These are phyloP conservation scores for Termitomyces sp. DNA, from an alignment of 768 basidiomycete species.

Conservation along the genomic window DNA sequence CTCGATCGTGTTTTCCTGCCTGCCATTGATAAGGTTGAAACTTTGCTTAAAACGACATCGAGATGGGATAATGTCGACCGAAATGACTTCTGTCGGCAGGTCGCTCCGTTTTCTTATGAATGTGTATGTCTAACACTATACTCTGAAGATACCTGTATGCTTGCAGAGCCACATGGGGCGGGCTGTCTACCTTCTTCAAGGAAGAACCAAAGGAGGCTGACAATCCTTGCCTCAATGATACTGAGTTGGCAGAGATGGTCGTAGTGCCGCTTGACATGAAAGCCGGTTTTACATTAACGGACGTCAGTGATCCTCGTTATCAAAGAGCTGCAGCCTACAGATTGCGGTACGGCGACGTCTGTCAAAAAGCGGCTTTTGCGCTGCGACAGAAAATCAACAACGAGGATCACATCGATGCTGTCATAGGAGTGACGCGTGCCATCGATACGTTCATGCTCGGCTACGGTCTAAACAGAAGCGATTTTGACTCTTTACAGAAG, in stretches of 20 bases:
- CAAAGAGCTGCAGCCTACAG: slow-evolving; percentile 55
- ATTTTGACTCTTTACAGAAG: slow-evolving; percentile 62
- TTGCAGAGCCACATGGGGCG: slow-evolving; percentile 71
- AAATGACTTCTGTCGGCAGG: slow-evolving; percentile 82
- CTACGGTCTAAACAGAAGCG: slow-evolving; percentile 56
- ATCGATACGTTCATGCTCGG: slow-evolving; percentile 73
- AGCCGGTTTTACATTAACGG: slow-evolving; percentile 69
- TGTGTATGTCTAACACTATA: neutral
- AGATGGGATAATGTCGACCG: slow-evolving; percentile 63
- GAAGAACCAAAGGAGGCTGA: slow-evolving; percentile 51
- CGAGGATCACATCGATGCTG: slow-evolving; percentile 85
- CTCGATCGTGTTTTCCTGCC: slow-evolving; percentile 65
- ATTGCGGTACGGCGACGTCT: slow-evolving; percentile 57
- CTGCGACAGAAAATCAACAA: slow-evolving; percentile 56
- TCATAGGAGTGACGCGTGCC: slow-evolving; percentile 64
- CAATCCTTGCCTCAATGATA: slow-evolving; percentile 55
- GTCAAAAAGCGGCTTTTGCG: slow-evolving; percentile 61
- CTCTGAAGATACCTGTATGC: slow-evolving; percentile 53
- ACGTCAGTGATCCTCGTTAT: slow-evolving; percentile 72
- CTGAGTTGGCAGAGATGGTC: slow-evolving; percentile 68
- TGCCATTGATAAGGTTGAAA: slow-evolving; percentile 60
- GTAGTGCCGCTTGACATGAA: slow-evolving; percentile 59
- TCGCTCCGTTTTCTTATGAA: neutral
- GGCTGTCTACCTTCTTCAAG: slow-evolving; percentile 65
- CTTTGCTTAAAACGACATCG: slow-evolving; percentile 45